These are phyloP conservation scores for Aspergillus affinis DNA, from an alignment of 495 filamentous ascomycete species.

Conservation along the genomic window DNA sequence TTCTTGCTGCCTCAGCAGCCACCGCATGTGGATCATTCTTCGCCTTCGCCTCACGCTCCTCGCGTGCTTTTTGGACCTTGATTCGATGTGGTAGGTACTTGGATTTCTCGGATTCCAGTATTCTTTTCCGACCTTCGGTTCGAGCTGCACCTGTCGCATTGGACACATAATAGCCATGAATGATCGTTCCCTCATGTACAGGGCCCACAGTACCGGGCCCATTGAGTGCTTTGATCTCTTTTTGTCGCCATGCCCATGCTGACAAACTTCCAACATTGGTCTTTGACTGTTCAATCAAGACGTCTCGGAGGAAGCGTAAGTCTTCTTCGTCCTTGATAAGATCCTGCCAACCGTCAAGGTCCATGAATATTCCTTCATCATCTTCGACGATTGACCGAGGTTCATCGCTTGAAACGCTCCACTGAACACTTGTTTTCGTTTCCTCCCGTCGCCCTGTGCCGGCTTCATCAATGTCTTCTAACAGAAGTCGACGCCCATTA, in stretches of 20 bases:
- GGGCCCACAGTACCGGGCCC: slow-evolving; percentile 51
- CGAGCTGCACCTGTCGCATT: slow-evolving; percentile 82
- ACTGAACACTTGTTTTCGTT: slow-evolving; percentile 51
- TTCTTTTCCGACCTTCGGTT: slow-evolving; percentile 91
- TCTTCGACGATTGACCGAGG: slow-evolving; percentile 68
- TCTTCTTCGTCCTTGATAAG: slow-evolving; percentile 80
- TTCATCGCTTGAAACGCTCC: slow-evolving; percentile 59
- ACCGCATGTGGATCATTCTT: slow-evolving; percentile 68
- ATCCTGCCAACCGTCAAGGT: slow-evolving; percentile 77
- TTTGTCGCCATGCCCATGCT: slow-evolving; percentile 87
- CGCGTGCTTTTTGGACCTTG: slow-evolving; percentile 84
- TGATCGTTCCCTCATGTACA: slow-evolving; percentile 53
- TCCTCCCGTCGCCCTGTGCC: slow-evolving; percentile 25
- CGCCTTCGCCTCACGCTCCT: slow-evolving; percentile 79
- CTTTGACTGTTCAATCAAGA: slow-evolving; percentile 45
- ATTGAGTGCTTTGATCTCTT: slow-evolving; percentile 85
- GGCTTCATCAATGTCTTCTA: background rate
- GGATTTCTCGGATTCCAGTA: slow-evolving; percentile 93
- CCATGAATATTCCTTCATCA: slow-evolving; percentile 62
- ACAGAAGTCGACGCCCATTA: slow-evolving; percentile 1
- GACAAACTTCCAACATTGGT: slow-evolving; percentile 63
- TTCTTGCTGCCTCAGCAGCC: slow-evolving; percentile 65
- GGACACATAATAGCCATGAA: slow-evolving; percentile 88
- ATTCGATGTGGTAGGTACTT: slow-evolving; percentile 98
- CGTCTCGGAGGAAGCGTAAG: slow-evolving; percentile 54